Conservation (phyloP, 345 rosid species). For the Eucalyptus tenuipes region DNA sequence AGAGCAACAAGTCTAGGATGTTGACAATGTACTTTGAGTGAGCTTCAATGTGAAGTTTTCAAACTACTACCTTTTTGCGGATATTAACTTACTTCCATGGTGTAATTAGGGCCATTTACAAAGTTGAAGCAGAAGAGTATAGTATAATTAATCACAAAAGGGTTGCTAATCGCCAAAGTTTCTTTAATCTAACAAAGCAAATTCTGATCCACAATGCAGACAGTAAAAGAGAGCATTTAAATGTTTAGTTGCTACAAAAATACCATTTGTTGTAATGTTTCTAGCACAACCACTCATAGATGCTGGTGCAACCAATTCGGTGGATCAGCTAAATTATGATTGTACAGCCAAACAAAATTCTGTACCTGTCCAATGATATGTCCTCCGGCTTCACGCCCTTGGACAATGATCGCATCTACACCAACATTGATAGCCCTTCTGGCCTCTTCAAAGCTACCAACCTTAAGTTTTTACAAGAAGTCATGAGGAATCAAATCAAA, state of each 20-base stretch:
- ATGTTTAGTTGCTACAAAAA: not conserved
- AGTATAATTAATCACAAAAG: not conserved
- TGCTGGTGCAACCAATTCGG: not conserved
- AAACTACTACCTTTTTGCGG: not conserved
- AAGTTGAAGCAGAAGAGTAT: not conserved
- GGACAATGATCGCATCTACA: conserved; percentile 80
- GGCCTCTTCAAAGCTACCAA: conserved; percentile 64
- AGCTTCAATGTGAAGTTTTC: not conserved
- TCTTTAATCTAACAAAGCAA: not conserved
- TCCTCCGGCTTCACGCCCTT: conserved; percentile 90
- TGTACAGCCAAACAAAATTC: not conserved
- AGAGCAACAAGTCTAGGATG: not conserved
- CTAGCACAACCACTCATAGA: not conserved
- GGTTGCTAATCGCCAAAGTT: not conserved
- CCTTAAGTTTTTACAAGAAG: conserved; percentile 1
- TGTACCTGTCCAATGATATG: conserved; percentile 75
- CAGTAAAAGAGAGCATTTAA: not conserved
- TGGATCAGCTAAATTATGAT: not conserved
- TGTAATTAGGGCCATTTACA: not conserved
- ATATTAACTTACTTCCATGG: not conserved
- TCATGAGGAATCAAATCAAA: not conserved
- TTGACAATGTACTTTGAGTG: not conserved
- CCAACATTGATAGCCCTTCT: conserved; percentile 42
- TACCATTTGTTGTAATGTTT: not conserved
- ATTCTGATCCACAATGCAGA: not conserved